A percentile compares a stretch with the other conserved stretches of the same genome.
phyloP scores from a whole-genome alignment of 805 yeast genomes.

The Suhomyces kilbournensis region DNA sequence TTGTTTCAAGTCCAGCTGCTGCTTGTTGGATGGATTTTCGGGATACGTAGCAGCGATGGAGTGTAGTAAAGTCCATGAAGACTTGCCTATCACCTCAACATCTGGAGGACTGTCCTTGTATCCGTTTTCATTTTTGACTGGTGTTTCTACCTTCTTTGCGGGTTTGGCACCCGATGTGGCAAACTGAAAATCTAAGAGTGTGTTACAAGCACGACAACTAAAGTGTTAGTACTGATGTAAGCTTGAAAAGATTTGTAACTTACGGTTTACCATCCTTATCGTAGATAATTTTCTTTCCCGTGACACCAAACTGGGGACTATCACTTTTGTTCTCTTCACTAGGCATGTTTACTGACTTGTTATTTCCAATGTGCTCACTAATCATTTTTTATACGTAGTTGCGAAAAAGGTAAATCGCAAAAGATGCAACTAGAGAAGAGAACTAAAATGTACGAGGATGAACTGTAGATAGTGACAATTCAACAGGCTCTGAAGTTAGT shows the following conservation, averaged over 20 bases:
- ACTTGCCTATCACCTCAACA: conserved; percentile 71
- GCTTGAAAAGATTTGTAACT: conserved; percentile 30
- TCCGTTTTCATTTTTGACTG: conserved; percentile 6
- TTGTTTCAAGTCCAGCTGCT: conserved; percentile 68
- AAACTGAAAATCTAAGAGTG: conserved; percentile 73
- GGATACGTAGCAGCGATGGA: conserved; percentile 90
- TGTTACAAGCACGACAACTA: conserved; percentile 86
- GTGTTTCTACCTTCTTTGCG: conserved; percentile 3
- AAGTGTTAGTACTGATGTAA: background rate
- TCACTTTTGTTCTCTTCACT: background rate
- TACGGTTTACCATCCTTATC: conserved; percentile 94
- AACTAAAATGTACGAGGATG: background rate
- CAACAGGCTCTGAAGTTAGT: background rate
- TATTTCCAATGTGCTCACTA: background rate
- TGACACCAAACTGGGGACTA: conserved; percentile 48
- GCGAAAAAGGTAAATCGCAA: background rate
- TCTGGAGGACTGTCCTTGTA: conserved; percentile 75
- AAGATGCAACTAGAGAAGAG: background rate
- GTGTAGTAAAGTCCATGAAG: conserved; percentile 92
- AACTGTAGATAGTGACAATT: background rate
- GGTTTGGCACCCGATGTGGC: conserved; percentile 35
- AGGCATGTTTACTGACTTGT: conserved; percentile 1
- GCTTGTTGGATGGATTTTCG: conserved; percentile 52
- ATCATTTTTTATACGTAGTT: background rate
- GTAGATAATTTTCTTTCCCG: conserved; percentile 68